Base-by-base conservation (phyloP, 495 filamentous ascomycete genomes). In the Penicillium paradoxum region DNA sequence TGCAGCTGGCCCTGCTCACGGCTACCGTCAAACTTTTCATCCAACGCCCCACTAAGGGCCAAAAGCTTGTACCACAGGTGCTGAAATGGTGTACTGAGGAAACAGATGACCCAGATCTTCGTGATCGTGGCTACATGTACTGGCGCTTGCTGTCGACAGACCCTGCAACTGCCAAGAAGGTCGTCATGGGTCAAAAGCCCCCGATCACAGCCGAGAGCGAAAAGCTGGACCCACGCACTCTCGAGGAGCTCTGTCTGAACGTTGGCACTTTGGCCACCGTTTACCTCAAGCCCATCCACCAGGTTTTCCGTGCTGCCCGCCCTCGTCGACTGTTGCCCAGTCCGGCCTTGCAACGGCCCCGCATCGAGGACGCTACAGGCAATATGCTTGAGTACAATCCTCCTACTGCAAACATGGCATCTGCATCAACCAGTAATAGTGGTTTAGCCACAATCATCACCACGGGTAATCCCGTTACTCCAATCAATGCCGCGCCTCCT, bases 11-110 rank as follows among this genome's bases (percentile, higher is more conserved):
- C 1, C 79, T 99, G 9, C 82, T 99, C 25, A 99, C 93, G 1
- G 93, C 93, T 4, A 96, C 92, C 2, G 93, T 99, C 17, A 99
- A 99, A 68, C 79, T 99, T 32, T 99, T 99, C 73, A 96, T 99
- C 57, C 91, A 96, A 60, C 84, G 93, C 14, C 93, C 93, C 2
- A 96, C 92, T 18, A 96, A 95, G 66, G 91, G 90, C 51, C 90
- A 96, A 62, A 83, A 92, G 21, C 79, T 99, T 6, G 93, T 99
- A 1, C 93, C 93, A 13, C 91, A 92, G 59, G 92, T 97, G 2
- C 82, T 99, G 29, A 96, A 97, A 71, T 97, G 92, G 92, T 95
- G 95, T 43, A 99, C 93, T 1, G 93, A 96, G 64, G 93, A 99
- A 64, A 99, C 93, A 18, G 93, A 99, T 66, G 96, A 97, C 69